Evolutionary conservation across 2,329 filamentous ascomycete genomes (phyloP).

Genomic region (Aureobasidium sp.): DNA sequence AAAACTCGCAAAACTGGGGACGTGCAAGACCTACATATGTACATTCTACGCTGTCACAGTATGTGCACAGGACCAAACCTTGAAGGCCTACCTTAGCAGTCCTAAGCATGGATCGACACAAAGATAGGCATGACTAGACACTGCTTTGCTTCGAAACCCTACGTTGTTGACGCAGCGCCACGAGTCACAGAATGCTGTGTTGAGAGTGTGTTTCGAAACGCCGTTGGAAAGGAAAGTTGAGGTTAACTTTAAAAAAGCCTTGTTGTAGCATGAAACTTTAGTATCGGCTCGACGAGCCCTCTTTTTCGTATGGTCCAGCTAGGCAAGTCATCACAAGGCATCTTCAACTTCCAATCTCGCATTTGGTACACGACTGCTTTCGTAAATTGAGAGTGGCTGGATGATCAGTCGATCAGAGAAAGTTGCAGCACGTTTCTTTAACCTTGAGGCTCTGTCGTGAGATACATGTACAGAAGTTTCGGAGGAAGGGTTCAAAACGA

Average conservation of each 20-base stretch:
- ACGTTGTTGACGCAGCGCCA: not conserved
- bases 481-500: not conserved
- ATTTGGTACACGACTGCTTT: not conserved
- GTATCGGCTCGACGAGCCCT: not conserved
- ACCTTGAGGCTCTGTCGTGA: not conserved
- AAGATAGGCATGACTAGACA: not conserved
- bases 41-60: not conserved
- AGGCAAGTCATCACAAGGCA: not conserved
- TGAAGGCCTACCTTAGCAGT: not conserved
- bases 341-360: not conserved
- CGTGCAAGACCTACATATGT: conserved; percentile 5
- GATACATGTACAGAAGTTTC: not conserved
- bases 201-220: not conserved
- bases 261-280: conserved; percentile 6
- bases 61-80: not conserved
- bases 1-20: not conserved
- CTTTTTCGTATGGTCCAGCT: not conserved
- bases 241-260: not conserved
- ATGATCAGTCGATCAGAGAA: not conserved
- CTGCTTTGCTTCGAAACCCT: not conserved
- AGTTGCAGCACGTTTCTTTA: not conserved
- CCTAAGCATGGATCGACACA: not conserved
- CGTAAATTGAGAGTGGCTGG: not conserved
- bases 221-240: not conserved
- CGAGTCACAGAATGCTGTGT: not conserved